phyloP scores from a whole-genome alignment of 2,329 filamentous ascomycete species.

The Phoma sp. region DNA sequence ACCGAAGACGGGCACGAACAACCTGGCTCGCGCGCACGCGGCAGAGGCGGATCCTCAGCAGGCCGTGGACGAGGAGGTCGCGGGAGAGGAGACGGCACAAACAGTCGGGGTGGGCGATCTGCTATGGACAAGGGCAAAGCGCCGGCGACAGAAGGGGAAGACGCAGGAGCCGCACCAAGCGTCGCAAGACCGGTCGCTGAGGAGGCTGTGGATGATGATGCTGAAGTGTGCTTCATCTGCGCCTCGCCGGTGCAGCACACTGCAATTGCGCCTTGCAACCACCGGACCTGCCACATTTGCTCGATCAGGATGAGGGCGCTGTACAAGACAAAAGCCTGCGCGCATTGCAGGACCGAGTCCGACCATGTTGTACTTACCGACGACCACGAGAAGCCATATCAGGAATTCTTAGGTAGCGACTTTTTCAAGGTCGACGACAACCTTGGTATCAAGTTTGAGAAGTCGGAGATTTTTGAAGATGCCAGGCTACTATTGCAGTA shows the following conservation, averaged over 20 bases:
- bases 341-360: constrained; percentile 86
- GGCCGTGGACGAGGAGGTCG: constrained; percentile 41
- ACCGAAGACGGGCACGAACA: constrained; percentile 29
- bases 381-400: constrained; percentile 77
- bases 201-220: constrained; percentile 43
- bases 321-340: constrained; percentile 95
- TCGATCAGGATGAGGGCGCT: constrained; percentile 87
- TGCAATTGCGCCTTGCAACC: constrained; percentile 91
- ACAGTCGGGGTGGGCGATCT: constrained; percentile 30
- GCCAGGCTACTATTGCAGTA: constrained; percentile 87
- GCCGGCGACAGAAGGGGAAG: constrained; percentile 20
- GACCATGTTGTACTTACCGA: constrained; percentile 92
- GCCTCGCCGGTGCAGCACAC: constrained; percentile 87
- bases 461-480: constrained; percentile 87
- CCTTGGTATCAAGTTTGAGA: constrained; percentile 90
- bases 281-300: constrained; percentile 96
- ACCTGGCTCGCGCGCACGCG: constrained; percentile 36
- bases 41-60: constrained; percentile 42
- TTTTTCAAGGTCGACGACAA: constrained; percentile 81
- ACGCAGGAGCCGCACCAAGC: constrained; percentile 9
- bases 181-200: constrained; percentile 13
- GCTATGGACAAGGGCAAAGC: constrained; percentile 39
- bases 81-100: constrained; percentile 43
- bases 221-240: constrained; percentile 94
- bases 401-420: constrained; percentile 77